These are phyloP conservation scores for Aspergillus nidulans DNA, from an alignment of 495 filamentous ascomycete species.

Conservation along the genomic window DNA sequence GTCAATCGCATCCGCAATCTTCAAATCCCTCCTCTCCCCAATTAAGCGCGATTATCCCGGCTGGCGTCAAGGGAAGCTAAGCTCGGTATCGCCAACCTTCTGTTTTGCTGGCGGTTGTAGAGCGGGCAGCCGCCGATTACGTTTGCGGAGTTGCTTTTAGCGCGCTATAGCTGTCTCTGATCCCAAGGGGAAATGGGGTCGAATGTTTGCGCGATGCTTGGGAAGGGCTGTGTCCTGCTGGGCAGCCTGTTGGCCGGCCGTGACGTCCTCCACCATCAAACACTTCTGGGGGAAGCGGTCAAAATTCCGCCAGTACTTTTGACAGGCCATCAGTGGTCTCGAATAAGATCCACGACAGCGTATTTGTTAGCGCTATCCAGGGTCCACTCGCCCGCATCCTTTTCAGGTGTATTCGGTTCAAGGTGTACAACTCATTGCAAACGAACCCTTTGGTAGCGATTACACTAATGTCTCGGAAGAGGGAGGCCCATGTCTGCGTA, in stretches of 20 bases:
- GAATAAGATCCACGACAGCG: slow-evolving; percentile 4
- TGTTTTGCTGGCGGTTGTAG: not conserved
- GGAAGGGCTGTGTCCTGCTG: not conserved
- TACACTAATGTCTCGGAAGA: slow-evolving; percentile 19
- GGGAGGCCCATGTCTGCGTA: slow-evolving; percentile 4
- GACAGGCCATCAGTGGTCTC: slow-evolving; percentile 5
- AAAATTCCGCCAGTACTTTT: slow-evolving; percentile 21
- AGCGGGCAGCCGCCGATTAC: slow-evolving; percentile 21
- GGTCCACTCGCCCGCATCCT: not conserved
- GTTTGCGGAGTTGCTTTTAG: slow-evolving; percentile 18
- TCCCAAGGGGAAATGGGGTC: slow-evolving; percentile 5
- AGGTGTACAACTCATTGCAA: slow-evolving; percentile 13
- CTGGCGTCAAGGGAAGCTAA: not conserved
- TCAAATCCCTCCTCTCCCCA: not conserved
- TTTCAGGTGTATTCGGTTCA: slow-evolving; percentile 4
- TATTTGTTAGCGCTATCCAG: slow-evolving; percentile 2
- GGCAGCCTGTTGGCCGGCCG: slow-evolving; percentile 14
- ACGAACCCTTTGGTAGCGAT: slow-evolving; percentile 10
- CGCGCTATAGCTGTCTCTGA: slow-evolving; percentile 7
- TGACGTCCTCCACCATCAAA: slow-evolving; percentile 15
- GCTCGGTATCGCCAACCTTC: not conserved
- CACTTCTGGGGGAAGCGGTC: slow-evolving; percentile 13
- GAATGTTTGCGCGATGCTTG: slow-evolving; percentile 19
- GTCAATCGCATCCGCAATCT: slow-evolving; percentile 5
- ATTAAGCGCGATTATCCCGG: not conserved